Base-by-base conservation (phyloP, 1,139 yeast species). In the Pichia sp. region DNA sequence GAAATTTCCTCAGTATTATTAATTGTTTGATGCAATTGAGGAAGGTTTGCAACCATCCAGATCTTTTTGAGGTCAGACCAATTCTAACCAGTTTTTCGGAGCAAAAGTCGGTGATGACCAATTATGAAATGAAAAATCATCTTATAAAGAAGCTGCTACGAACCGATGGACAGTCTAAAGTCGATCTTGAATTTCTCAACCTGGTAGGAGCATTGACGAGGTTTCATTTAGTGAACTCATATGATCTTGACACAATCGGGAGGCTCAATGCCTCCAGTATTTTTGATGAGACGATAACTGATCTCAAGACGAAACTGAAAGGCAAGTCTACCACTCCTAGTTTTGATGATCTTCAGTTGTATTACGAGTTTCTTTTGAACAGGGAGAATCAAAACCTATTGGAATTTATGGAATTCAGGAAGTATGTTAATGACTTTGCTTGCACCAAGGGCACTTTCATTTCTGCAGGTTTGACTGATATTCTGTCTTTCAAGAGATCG, bases 21-120 rank as follows among this genome's bases (percentile, higher is more conserved):
- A 93, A 93, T 52, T 91, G 98, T 65, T 70, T 93, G 61, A 93
- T 93, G 99, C 99, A 93, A 59, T 66, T 93, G 52, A 75, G 99
- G 50, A 93, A 93, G 58, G 98, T 91, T 27, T 91, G 98, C 62
- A 91, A 91, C 53, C 98, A 91, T 61, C 98, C 98, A 0, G 96
- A 93, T 61, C 63, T 93, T 44, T 93, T 93, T 62, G 98, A 93
- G 56, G 96, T 88, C 6, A 69, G 98, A 41, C 98, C 97, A 0
- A 84, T 93, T 50, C 75, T 85, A 22, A 93, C 98, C 0, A 88
- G 97, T 1, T 77, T 85, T 55, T 83, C 93, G 0, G 65, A 86
- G 64, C 74, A 74, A 3, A 66, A 67, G 32, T 74, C 91, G 1
- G 87, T 83, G 3, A 64, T 72, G 2, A 62, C 75, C 1, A 56